Conservation (phyloP, 192 early-diverging fungal species). For the Coemansia sp. region DNA sequence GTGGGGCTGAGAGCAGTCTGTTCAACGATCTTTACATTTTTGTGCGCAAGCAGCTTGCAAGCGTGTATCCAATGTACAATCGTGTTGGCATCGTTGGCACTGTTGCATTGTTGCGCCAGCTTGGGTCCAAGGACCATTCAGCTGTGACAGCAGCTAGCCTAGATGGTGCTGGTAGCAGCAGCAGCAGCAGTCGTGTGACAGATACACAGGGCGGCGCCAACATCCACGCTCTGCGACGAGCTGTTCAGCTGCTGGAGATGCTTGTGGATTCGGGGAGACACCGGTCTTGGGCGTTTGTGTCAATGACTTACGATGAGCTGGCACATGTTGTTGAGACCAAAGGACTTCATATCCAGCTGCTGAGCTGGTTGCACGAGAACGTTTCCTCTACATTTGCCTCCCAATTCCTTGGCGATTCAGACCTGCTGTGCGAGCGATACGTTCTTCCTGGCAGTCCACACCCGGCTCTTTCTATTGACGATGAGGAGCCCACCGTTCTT, state of each 20-base stretch:
- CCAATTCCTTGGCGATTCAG: conserved; percentile 56
- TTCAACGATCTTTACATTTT: conserved; percentile 73
- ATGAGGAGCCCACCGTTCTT: conserved; percentile 31
- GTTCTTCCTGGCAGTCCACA: conserved; percentile 1
- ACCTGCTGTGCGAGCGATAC: conserved; percentile 32
- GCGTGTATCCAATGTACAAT: conserved; percentile 63
- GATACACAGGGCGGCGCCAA: conserved; percentile 33
- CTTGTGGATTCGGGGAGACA: conserved; percentile 48
- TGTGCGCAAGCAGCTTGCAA: conserved; percentile 78
- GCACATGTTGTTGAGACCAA: conserved; percentile 62
- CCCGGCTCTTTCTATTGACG: conserved; percentile 32
- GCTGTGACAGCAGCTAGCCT: background rate
- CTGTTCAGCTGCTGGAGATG: conserved; percentile 62
- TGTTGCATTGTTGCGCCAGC: conserved; percentile 62
- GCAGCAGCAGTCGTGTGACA: conserved; percentile 31
- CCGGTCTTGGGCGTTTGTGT: conserved; percentile 62
- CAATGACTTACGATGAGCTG: conserved; percentile 74
- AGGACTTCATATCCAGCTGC: conserved; percentile 57
- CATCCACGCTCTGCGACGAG: conserved; percentile 53
- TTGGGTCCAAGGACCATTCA: conserved; percentile 49
- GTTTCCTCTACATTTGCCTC: conserved; percentile 62
- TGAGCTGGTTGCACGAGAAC: conserved; percentile 70
- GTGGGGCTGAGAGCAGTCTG: conserved; percentile 46
- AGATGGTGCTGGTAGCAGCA: background rate
- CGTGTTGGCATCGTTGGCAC: conserved; percentile 73